Evolutionary conservation across 768 basidiomycete genomes (phyloP), one percentile per base, ranked within the genome.

Genomic region (Tylopilus sp.): DNA sequence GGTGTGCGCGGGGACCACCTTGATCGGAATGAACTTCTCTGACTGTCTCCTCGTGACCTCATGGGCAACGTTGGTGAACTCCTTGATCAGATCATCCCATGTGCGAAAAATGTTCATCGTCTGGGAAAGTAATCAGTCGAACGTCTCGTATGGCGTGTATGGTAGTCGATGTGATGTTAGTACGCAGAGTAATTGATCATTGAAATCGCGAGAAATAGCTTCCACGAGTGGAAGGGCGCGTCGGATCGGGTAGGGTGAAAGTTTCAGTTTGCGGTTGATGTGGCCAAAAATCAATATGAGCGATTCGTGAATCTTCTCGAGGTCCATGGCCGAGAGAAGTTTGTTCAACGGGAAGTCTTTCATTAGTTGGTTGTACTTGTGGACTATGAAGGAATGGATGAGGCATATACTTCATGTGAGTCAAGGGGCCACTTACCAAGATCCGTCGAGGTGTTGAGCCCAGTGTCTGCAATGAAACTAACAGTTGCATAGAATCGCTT

Each of bases 341-440:
- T 98, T 96, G 67, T 99, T 97, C 26, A 99, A 78, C 0, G 97
- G 97, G 63, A 98, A 98, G 66, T 99, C 97, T 72, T 96, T 97
- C 97, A 99, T 98, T 52, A 98, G 79, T 57, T 91, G 87, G 64
- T 99, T 98, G 76, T 98, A 96, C 70, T 97, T 98, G 77, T 95
- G 93, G 12, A 98, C 96, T 92, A 8, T 40, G 19, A 24, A n/a
- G 16, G 34, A n/a, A 14, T 19, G 5, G 21, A 47, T 53, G 22
- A 44, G 52, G 16, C 51, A 46, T 28, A 14, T 47, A 46, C 9
- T 34, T 25, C 14, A 38, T 13, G 37, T 6, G 11, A 45, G 22
- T 31, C 17, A 6, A 1, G 3, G 24, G 30, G 29, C 1, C 7
- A 72, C 86, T 62, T 56, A 88, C 89, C 91, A 3, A 85, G 76